Evolutionary conservation across 345 rosid species (phyloP), one percentile per base, ranked within the genome.

Genomic region (Lepidium sativum): DNA sequence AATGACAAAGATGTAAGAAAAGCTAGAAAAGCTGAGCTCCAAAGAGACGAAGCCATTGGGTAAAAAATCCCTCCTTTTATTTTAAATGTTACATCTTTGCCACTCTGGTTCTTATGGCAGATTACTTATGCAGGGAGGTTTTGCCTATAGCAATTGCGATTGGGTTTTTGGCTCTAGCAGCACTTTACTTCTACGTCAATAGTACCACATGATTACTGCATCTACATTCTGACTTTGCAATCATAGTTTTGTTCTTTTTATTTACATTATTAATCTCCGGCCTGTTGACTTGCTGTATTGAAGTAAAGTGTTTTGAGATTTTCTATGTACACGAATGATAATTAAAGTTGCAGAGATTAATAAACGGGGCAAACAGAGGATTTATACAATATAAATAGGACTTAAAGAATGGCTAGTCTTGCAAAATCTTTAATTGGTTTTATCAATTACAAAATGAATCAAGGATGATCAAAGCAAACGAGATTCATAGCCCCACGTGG

Each of bases 41-140:
- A 83, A 74, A 79, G 70, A 76, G 92, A 92, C 25, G 96, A 87
- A 75, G 74, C 94, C 6, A 39, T 89, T 39, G 97, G 97, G 96
- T 89, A 77, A 48, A 13, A 25, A n/a, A 0, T 6, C 11, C 0
- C 9, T 21, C 9, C 32, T 10, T 39, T 37, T 27, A 29, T 49
- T 29, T 1, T 55, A 21, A 0, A 15, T 6, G 23, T 18, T 4
- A 17, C 38, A 5, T 34, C 14, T 23, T 38, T 38, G 35, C 7
- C 9, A 15, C 7, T 72, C 13, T 33, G 38, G 29, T 27, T n/a
- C 45, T 31, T 33, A 3, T 51, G 10, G 18, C 8, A 35, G n/a
- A 27, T 27, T 4, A 27, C 31, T 52, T 9, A 35, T 35, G 79
- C 86, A 92, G 98, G 81, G 70, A 58, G 21, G 86, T 84, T 15